phyloP scores from a whole-genome alignment of 1,139 yeast species.

The Spathaspora sp. region DNA sequence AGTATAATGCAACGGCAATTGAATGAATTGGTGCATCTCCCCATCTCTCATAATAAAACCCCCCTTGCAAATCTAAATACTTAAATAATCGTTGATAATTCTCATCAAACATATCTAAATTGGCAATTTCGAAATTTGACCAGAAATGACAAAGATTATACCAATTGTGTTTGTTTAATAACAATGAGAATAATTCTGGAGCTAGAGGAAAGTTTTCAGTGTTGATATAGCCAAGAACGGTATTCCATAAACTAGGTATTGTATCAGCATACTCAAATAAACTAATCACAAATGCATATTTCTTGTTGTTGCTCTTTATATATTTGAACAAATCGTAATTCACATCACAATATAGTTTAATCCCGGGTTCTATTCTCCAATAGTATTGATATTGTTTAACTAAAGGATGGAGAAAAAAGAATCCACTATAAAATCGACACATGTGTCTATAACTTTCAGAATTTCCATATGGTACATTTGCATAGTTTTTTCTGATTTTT shows the following conservation, averaged over 20 bases:
- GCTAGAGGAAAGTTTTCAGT: constrained; percentile 15
- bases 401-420: constrained; percentile 32
- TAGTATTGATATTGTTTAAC: constrained; percentile 30
- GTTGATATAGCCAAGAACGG: constrained; percentile 18
- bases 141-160: constrained; percentile 42
- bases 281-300: constrained; percentile 28
- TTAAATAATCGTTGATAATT: constrained; percentile 26
- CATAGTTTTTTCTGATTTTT: constrained; percentile 11
- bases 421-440: constrained; percentile 39
- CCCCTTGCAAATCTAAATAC: constrained; percentile 30
- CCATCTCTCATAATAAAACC: constrained; percentile 43
- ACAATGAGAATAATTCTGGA: constrained; percentile 14
- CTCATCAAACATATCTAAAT: constrained; percentile 23
- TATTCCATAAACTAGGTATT: constrained; percentile 33
- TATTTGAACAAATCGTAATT: constrained; percentile 27
- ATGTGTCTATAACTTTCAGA: constrained; percentile 36
- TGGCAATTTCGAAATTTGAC: constrained; percentile 40
- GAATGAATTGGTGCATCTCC: constrained; percentile 44
- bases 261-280: constrained; percentile 36
- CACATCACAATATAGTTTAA: constrained; percentile 28
- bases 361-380: constrained; percentile 39
- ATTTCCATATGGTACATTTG: constrained; percentile 26
- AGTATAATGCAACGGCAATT: constrained; percentile 26
- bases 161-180: constrained; percentile 17
- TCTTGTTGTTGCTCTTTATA: constrained; percentile 22